A percentile compares a stretch with the other conserved stretches of the same genome.
Evolutionary conservation across 768 basidiomycete genomes (phyloP).

Genomic region (Hortiboletus campestris): DNA sequence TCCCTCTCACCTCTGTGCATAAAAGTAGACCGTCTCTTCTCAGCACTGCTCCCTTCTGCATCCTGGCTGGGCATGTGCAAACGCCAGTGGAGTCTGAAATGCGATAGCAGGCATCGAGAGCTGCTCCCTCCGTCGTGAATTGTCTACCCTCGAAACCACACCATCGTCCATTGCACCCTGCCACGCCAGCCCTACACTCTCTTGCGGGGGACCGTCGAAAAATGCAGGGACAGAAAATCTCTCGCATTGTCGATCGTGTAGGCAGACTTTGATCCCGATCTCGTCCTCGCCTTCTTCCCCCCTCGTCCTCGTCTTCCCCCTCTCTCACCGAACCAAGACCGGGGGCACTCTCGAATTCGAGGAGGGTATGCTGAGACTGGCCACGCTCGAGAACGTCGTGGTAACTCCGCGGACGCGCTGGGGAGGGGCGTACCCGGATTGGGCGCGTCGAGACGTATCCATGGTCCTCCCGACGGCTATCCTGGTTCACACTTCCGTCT

Average conservation of each 20-base stretch:
- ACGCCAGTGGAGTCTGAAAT: slow-evolving; percentile 69
- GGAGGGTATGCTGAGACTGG: slow-evolving; percentile 27
- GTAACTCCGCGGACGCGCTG: slow-evolving; percentile 57
- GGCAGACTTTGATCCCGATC: background rate
- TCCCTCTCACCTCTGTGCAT: slow-evolving; percentile 45
- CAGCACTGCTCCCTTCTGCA: slow-evolving; percentile 8
- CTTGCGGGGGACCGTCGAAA: slow-evolving; percentile 4
- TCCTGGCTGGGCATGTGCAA: slow-evolving; percentile 46
- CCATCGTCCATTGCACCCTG: background rate
- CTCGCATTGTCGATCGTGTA: background rate
- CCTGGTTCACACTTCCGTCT: background rate
- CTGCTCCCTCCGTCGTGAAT: slow-evolving; percentile 58
- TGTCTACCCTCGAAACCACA: slow-evolving; percentile 50
- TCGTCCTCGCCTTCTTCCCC: background rate
- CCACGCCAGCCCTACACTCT: background rate
- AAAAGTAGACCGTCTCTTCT: slow-evolving; percentile 55
- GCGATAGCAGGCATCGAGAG: slow-evolving; percentile 80
- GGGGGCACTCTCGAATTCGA: slow-evolving; percentile 29
- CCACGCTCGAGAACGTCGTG: slow-evolving; percentile 68
- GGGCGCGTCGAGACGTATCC: slow-evolving; percentile 15
- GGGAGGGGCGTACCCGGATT: slow-evolving; percentile 34
- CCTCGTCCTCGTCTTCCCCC: slow-evolving; percentile 17
- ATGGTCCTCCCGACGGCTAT: slow-evolving; percentile 1
- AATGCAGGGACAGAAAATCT: background rate
- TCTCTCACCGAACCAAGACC: slow-evolving; percentile 24